These are phyloP conservation scores for Venturia pyrina DNA, from an alignment of 2,329 filamentous ascomycete species.

Conservation along the genomic window DNA sequence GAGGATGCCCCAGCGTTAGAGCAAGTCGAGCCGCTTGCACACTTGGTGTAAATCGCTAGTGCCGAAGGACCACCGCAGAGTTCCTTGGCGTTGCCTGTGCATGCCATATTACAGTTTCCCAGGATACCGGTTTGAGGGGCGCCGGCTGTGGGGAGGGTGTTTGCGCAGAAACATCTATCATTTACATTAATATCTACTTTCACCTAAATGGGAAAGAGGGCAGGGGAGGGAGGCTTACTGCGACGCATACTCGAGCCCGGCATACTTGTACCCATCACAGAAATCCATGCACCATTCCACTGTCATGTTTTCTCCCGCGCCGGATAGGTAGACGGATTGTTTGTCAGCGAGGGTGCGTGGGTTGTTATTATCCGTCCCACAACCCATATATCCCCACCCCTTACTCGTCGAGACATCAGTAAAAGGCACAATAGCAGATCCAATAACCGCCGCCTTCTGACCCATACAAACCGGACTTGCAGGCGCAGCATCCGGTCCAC, in stretches of 20 bases:
- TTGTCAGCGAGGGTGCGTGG: conserved; percentile 15
- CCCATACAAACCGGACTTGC: conserved; percentile 30
- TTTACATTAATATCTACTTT: too few relatives aligned
- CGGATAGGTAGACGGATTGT: conserved; percentile 13
- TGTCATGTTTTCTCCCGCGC: conserved; percentile 19
- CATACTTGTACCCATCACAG: conserved; percentile 23
- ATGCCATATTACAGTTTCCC: conserved; percentile 45
- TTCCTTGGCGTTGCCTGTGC: conserved; percentile 22
- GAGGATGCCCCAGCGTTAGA: neutral
- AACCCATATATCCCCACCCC: conserved; percentile 24
- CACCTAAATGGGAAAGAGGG: too few relatives aligned
- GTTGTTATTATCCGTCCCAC: conserved; percentile 26
- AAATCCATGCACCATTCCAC: conserved; percentile 24
- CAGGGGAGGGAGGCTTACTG: conserved; percentile 20
- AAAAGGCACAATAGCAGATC: conserved; percentile 17
- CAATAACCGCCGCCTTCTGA: conserved; percentile 8
- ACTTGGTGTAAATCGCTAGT: conserved; percentile 8
- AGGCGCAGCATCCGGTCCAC: conserved; percentile 26
- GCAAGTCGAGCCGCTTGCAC: conserved; percentile 1
- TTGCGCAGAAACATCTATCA: conserved; percentile 42
- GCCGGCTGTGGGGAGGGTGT: conserved; percentile 20
- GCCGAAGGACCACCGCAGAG: conserved; percentile 8
- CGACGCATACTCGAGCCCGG: conserved; percentile 20
- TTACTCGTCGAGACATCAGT: conserved; percentile 29
- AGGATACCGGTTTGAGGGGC: conserved; percentile 38